Percentiles rank a stretch among this genome's conserved stretches.
Evolutionary conservation across 169 alveolate genomes (phyloP).

Genomic region (Eimeria acervulina): DNA sequence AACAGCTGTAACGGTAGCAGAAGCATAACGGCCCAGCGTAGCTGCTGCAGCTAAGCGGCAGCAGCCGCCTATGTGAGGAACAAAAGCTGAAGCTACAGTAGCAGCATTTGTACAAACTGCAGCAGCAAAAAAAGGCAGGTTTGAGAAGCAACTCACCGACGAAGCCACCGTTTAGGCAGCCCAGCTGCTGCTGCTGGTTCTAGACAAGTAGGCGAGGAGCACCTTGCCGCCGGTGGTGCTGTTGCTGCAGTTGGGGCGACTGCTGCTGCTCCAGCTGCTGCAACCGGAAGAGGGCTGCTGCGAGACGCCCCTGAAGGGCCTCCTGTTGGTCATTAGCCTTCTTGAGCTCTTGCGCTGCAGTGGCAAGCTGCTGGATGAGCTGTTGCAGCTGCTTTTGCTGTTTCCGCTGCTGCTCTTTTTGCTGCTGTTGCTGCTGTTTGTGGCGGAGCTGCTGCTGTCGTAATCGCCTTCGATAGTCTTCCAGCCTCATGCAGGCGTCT

Average conservation of each 20-base stretch:
- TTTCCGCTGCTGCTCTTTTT: conserved; percentile 39
- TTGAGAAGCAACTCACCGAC: background rate
- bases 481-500: conserved; percentile 48
- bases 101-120: background rate
- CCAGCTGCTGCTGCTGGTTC: background rate
- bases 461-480: conserved; percentile 40
- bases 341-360: conserved; percentile 63
- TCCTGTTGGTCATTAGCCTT: conserved; percentile 70
- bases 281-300: conserved; percentile 36
- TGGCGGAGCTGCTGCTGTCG: conserved; percentile 56
- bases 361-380: conserved; percentile 62
- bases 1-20: background rate
- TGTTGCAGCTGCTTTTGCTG: conserved; percentile 49
- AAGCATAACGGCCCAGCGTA: background rate
- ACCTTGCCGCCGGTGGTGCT: background rate
- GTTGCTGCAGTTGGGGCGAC: conserved; percentile 27
- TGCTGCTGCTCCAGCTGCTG: conserved; percentile 65
- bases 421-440: conserved; percentile 50
- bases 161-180: background rate
- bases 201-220: background rate
- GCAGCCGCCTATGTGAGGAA: background rate
- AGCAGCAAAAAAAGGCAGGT: background rate
- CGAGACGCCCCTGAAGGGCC: conserved; percentile 32
- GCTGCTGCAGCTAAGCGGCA: background rate
- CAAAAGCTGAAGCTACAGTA: background rate